Evolutionary conservation across 2,329 filamentous ascomycete genomes (phyloP).

Genomic region (Claviceps cyperi): DNA sequence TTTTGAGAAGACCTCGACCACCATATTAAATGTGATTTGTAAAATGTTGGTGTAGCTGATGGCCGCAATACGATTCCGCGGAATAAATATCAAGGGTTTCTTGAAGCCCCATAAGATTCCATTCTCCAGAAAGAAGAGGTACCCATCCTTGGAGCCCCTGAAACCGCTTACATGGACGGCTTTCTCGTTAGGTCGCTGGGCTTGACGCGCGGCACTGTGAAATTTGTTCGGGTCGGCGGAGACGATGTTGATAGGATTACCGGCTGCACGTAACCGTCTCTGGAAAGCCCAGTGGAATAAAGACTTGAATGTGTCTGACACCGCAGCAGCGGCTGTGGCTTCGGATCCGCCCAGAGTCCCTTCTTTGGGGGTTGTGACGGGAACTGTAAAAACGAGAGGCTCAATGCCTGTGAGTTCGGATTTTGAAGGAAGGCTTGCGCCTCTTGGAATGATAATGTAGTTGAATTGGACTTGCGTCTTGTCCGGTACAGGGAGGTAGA

Average conservation of each 20-base stretch:
- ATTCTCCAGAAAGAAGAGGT: constrained; percentile 49
- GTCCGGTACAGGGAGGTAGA: constrained; percentile 50
- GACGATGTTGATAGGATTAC: constrained; percentile 33
- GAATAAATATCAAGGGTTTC: constrained; percentile 52
- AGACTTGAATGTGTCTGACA: constrained; percentile 43
- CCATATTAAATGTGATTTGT: constrained; percentile 55
- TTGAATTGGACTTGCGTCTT: constrained; percentile 52
- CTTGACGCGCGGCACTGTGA: constrained; percentile 39
- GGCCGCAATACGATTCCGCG: constrained; percentile 43
- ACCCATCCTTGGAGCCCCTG: constrained; percentile 54
- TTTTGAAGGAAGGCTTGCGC: constrained; percentile 37
- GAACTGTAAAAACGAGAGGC: constrained; percentile 50
- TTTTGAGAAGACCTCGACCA: constrained; percentile 41
- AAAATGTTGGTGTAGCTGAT: constrained; percentile 55
- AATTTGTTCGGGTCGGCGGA: constrained; percentile 41
- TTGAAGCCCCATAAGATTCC: constrained; percentile 59
- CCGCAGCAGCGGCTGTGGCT: constrained; percentile 32
- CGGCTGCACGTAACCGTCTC: constrained; percentile 33
- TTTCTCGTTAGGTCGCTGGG: constrained; percentile 45
- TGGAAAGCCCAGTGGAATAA: constrained; percentile 48
- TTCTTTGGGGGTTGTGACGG: constrained; percentile 44
- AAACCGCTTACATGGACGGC: constrained; percentile 53
- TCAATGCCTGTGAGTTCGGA: constrained; percentile 30
- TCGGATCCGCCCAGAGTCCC: constrained; percentile 39
- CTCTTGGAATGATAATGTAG: constrained; percentile 46